Evolutionary conservation across 1,139 yeast species (phyloP), one percentile per base, ranked within the genome.

Genomic region (Yamadazyma siamensis): DNA sequence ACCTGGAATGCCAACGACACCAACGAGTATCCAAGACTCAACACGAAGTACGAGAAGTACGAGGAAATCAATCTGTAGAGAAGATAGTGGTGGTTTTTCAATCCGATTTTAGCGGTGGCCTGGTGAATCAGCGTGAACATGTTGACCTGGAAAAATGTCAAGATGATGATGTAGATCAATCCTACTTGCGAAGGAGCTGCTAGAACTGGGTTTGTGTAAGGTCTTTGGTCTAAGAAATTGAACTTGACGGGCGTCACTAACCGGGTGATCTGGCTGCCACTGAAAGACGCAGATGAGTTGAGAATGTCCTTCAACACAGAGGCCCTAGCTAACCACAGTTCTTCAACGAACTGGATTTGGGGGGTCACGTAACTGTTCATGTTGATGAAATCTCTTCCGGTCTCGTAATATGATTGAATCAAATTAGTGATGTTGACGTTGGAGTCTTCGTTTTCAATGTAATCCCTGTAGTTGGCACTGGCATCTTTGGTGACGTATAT

Each of bases 141-240:
- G 36, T 75, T 71, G 46, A 80, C 69, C 40, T 75, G 77, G 54
- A 66, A 59, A 38, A 67, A 61, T 10, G 94, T 77, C 34, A 84
- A 57, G 53, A 86, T 78, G 43, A 86, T 72, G 51, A 81, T 65
- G 54, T 77, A 85, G 54, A 86, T 82, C 35, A 82, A 65, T 29
- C 95, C 95, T 41, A 84, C 80, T 52, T 81, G 86, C 5, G 77
- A 54, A 2, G 89, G 86, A 1, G 86, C 87, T 13, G 69, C 44
- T 15, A 79, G 50, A 3, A 72, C 76, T 3, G 74, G 60, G 41
- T 75, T 62, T 2, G 56, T 54, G 36, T 58, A 66, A 1, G 86
- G 84, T 15, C 69, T 63, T 30, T 64, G 54, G 52, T 82, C 89
- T 7, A 47, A 36, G 29, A 47, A 56, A 3, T 43, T 27, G 39